These are phyloP conservation scores for Collybia nuda DNA, from an alignment of 768 basidiomycete genomes.

Conservation along the genomic window DNA sequence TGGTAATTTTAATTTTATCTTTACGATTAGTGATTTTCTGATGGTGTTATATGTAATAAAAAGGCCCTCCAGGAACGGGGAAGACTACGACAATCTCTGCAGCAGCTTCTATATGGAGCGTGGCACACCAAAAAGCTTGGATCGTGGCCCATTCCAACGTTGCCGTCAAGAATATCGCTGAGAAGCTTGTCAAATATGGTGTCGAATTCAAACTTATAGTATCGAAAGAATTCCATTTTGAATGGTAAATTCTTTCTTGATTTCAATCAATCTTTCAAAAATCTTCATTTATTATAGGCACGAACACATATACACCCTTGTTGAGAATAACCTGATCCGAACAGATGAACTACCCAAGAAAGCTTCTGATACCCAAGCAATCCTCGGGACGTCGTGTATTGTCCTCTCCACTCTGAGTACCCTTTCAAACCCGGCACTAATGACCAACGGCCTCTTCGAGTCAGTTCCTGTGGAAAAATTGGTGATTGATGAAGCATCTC, in stretches of 20 bases:
- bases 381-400: conserved; percentile 29
- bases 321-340: conserved; percentile 33
- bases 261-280: neutral
- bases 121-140: conserved; percentile 26
- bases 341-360: conserved; percentile 38
- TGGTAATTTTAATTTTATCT: conserved; percentile 21
- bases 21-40: too few species aligned
- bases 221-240: conserved; percentile 45
- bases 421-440: conserved; percentile 44
- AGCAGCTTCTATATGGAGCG: conserved; percentile 35
- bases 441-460: conserved; percentile 28
- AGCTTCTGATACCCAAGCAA: conserved; percentile 13
- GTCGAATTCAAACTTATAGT: conserved; percentile 44
- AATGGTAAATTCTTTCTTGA: conserved; percentile 35
- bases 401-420: conserved; percentile 50
- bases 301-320: conserved; percentile 42
- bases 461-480: conserved; percentile 42
- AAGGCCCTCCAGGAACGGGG: conserved; percentile 53
- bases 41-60: too few species aligned
- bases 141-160: conserved; percentile 51
- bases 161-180: conserved; percentile 50
- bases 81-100: conserved; percentile 53
- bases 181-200: conserved; percentile 32
- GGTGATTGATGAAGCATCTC: conserved; percentile 58
- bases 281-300: conserved; percentile 40